Base-by-base conservation (phyloP, 2,329 filamentous ascomycete genomes). In the Colletotrichum simmondsii region DNA sequence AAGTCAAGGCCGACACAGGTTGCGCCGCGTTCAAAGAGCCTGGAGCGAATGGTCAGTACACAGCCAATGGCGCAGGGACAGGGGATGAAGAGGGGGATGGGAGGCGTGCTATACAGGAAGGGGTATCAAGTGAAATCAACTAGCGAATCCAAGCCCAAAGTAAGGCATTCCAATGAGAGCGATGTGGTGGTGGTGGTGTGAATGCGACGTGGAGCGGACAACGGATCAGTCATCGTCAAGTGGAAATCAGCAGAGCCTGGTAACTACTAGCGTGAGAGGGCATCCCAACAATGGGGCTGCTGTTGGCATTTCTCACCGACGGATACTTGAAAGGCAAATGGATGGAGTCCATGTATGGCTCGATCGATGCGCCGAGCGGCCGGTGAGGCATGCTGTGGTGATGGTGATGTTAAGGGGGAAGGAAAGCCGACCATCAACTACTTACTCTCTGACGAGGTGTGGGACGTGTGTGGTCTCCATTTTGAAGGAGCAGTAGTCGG, bases 391-490 rank as follows among this genome's bases (percentile, higher is more conserved):
- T 81, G 82, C 82, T 83, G 84, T 83, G 83, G 82, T 82, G 81
- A 81, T 80, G 79, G 82, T 85, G 85, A 85, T 85, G 90, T 92
- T 87, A 90, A 86, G 89, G 89, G 42, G 91, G 88, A 88, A 88
- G 88, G 88, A 92, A 92, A 92, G 81, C 81, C 83, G 74, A 81
- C 88, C 87, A 86, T 85, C 84, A 81, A 85, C 87, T 90, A 98
- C 97, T 98, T 98, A 99, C 97, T 98, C 97, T 97, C 97, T 93
- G 87, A 98, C 97, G 84, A 97, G 90, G 82, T 97, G 94, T 79
- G 94, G 90, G 81, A 97, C 95, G 85, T 99, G 97, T 78, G 94
- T 97, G 71, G 97, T 98, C 82, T 98, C 95, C 86, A 97, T 95
- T 84, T 98, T 98, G 91, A 98, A 98, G 79, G 92, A 91, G 87